These are phyloP conservation scores for Elsinoe ampelina DNA, from an alignment of 2,329 filamentous ascomycete species.

Conservation along the genomic window DNA sequence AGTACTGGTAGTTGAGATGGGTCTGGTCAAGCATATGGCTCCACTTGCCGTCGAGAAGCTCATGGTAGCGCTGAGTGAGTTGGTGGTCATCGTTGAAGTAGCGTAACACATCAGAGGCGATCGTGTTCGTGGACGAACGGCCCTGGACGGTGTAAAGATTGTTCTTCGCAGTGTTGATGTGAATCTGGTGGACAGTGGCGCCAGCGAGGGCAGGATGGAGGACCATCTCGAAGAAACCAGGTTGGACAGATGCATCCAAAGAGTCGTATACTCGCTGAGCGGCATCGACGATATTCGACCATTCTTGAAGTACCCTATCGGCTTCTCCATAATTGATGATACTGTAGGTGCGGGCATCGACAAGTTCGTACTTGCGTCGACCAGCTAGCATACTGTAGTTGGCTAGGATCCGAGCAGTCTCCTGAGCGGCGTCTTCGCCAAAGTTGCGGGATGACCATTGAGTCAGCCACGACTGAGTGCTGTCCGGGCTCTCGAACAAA, in stretches of 20 bases:
- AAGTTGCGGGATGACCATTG: conserved; percentile 52
- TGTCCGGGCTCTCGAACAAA: conserved; percentile 44
- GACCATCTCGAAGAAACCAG: conserved; percentile 55
- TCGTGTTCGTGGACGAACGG: conserved; percentile 46
- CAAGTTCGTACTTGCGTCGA: conserved; percentile 53
- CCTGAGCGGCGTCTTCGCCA: conserved; percentile 36
- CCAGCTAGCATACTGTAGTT: conserved; percentile 50
- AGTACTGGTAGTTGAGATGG: conserved; percentile 32
- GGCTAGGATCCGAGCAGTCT: conserved; percentile 45
- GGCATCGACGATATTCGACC: conserved; percentile 43
- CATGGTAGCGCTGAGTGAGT: conserved; percentile 49
- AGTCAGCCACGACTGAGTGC: conserved; percentile 47
- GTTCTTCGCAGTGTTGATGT: conserved; percentile 44
- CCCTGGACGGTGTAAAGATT: conserved; percentile 48
- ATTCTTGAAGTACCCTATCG: conserved; percentile 47
- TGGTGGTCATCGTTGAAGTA: conserved; percentile 47
- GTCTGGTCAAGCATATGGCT: conserved; percentile 51
- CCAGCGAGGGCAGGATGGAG: conserved; percentile 52
- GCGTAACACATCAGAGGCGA: conserved; percentile 40
- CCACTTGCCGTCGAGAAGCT: conserved; percentile 53
- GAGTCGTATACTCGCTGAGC: conserved; percentile 49
- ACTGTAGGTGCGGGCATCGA: conserved; percentile 51
- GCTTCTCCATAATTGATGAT: conserved; percentile 57
- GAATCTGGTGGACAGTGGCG: conserved; percentile 46
- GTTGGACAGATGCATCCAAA: conserved; percentile 41